Evolutionary conservation across 768 basidiomycete genomes (phyloP), one percentile per base, ranked within the genome.

Genomic region (Chalciporus piperatus): DNA sequence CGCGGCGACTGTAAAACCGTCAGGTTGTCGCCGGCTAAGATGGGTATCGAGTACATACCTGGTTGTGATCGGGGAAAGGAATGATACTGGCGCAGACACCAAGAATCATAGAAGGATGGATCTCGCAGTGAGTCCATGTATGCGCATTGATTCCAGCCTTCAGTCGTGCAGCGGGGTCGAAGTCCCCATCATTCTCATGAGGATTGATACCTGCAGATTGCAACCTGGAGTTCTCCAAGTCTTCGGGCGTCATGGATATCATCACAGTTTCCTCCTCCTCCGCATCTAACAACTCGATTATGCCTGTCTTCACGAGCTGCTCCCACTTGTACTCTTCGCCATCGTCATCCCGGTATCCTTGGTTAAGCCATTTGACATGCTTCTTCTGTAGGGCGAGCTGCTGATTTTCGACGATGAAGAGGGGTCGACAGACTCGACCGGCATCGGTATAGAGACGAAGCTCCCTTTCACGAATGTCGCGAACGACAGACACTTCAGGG

Each of bases 211-310:
- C 82, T 40, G 74, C 76, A 56, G 82, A 77, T 63, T 83, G 80
- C 51, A 85, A 62, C 48, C 92, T 76, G 12, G 91, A 91, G 56
- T 83, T 85, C 69, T 97, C 92, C 47, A 99, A 70, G 68, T 98
- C 97, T 62, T 98, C 93, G 3, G 92, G 89, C 3, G 92, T 93
- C 97, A 99, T 99, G 47, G 92, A 93, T 55, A 99, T 99, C 91
- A 99, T 96, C 49, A 98, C 94, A 1, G 96, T 98, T 69, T 99
- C 97, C 73, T 99, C 97, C 70, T 99, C 97, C 67, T 98, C 97
- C 0, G 97, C 96, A 70, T 99, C 97, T 65, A 99, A 73, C 43
- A 97, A 75, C 72, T 99, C 97, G 54, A 99, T 82, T 39, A 97
- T 82, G 52, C 97, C 97, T 16, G 82, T 81, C 60, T 89, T 87